A percentile compares a stretch with the other conserved stretches of the same genome.
phyloP scores from a whole-genome alignment of 805 yeast species.

The Zygosaccharomyces gambellarensis region DNA sequence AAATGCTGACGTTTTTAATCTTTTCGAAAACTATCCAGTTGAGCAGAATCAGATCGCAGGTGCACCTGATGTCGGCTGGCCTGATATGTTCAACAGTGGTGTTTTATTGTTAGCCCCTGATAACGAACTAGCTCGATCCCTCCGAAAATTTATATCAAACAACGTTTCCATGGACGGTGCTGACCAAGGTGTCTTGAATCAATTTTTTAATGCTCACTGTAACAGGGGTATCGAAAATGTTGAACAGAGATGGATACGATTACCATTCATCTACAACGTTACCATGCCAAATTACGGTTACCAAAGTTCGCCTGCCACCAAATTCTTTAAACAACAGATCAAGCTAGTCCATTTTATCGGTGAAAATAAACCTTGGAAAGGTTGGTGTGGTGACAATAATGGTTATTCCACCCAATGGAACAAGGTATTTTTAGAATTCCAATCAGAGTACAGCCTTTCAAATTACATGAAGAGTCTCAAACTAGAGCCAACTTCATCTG shows the following conservation, averaged over 20 bases:
- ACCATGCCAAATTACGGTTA: slow-evolving; percentile 63
- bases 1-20: slow-evolving; percentile 23
- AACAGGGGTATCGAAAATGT: slow-evolving; percentile 1
- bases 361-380: slow-evolving; percentile 52
- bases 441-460: slow-evolving; percentile 10
- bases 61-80: slow-evolving; percentile 85
- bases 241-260: slow-evolving; percentile 51
- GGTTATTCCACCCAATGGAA: slow-evolving; percentile 19
- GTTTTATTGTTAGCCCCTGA: slow-evolving; percentile 59
- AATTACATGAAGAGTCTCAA: slow-evolving; percentile 9
- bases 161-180: slow-evolving; percentile 71
- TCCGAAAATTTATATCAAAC: slow-evolving; percentile 33
- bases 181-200: slow-evolving; percentile 85
- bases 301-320: slow-evolving; percentile 68
- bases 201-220: slow-evolving; percentile 48
- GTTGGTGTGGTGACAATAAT: slow-evolving; percentile 10
- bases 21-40: slow-evolving; percentile 18
- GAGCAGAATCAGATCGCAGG: slow-evolving; percentile 41
- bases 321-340: slow-evolving; percentile 43
- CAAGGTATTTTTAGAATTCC: slow-evolving; percentile 16
- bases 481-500: slow-evolving; percentile 2
- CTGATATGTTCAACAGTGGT: slow-evolving; percentile 84
- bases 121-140: slow-evolving; percentile 37
- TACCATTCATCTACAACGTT: slow-evolving; percentile 82
- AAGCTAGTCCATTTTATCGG: slow-evolving; percentile 66